Percentiles rank a stretch among this genome's conserved stretches.
phyloP scores from a whole-genome alignment of 352 stramenopile species.

The Phytophthora pinifolia region DNA sequence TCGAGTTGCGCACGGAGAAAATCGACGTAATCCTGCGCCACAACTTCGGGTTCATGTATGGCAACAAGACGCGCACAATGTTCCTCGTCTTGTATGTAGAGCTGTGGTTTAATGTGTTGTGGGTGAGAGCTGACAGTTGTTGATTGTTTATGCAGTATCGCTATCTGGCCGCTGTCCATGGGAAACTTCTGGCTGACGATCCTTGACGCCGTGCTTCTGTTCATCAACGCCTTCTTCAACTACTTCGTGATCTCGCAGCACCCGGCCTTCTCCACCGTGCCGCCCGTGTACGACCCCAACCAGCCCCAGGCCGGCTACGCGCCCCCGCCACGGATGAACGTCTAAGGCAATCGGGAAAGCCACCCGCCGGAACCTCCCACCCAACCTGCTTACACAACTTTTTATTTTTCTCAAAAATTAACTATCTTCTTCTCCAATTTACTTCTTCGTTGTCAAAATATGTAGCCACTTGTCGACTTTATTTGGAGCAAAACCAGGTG shows the following conservation, averaged over 20 bases:
- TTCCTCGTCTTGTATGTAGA: conserved; percentile 85
- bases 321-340: conserved; percentile 19
- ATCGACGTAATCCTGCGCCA: conserved; percentile 74
- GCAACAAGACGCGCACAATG: conserved; percentile 86
- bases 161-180: conserved; percentile 90
- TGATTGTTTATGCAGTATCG: conserved; percentile 77
- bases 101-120: conserved; percentile 3
- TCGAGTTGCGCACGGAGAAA: conserved; percentile 85
- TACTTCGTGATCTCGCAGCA: conserved; percentile 89
- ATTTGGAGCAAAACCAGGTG: neutral
- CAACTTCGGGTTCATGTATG: conserved; percentile 92
- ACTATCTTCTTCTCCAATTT: conserved; percentile 3
- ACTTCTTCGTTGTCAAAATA: too few species aligned
- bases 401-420: conserved; percentile 3
- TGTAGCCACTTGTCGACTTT: too few species aligned
- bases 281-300: conserved; percentile 27
- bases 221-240: conserved; percentile 91
- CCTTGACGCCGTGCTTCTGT: conserved; percentile 83
- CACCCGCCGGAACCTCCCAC: neutral
- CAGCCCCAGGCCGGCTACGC: conserved; percentile 27
- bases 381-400: too few species aligned
- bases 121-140: conserved; percentile 28
- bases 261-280: conserved; percentile 57
- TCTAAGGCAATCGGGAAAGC: conserved; percentile 18
- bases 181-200: conserved; percentile 90